Evolutionary conservation across 345 rosid species (phyloP).

Genomic region (Murraya paniculata): DNA sequence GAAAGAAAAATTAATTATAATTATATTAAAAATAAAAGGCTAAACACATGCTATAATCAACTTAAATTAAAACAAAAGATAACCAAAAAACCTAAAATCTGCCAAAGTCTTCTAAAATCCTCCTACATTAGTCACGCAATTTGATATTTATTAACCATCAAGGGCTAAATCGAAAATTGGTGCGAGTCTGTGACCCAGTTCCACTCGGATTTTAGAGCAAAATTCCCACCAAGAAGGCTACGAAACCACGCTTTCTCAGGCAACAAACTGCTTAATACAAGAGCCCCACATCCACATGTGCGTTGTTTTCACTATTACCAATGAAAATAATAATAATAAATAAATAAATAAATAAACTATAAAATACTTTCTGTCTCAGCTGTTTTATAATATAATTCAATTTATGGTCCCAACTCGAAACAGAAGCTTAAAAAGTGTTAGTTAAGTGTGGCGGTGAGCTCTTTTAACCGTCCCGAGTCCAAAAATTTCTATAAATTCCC

Average conservation of each 20-base stretch:
- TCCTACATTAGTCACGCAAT: too few relatives aligned
- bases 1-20: too few relatives aligned
- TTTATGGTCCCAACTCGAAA: conserved; percentile 31
- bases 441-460: not conserved
- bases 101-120: too few relatives aligned
- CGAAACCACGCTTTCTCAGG: conserved; percentile 31
- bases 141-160: not conserved
- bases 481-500: conserved; percentile 51
- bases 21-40: too few relatives aligned
- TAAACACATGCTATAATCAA: too few relatives aligned
- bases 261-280: not conserved
- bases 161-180: conserved; percentile 10
- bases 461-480: not conserved
- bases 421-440: conserved; percentile 29
- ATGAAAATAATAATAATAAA: too few relatives aligned
- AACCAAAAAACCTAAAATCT: too few relatives aligned
- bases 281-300: conserved; percentile 19
- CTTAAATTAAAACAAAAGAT: too few relatives aligned
- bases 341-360: not conserved
- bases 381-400: conserved; percentile 4
- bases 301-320: conserved; percentile 8
- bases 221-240: conserved; percentile 16
- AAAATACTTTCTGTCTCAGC: conserved; percentile 2
- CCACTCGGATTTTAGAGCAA: conserved; percentile 35
- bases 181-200: conserved; percentile 30